Conservation (phyloP, 805 yeast genomes). For the Zygoascus flipseniorum region DNA sequence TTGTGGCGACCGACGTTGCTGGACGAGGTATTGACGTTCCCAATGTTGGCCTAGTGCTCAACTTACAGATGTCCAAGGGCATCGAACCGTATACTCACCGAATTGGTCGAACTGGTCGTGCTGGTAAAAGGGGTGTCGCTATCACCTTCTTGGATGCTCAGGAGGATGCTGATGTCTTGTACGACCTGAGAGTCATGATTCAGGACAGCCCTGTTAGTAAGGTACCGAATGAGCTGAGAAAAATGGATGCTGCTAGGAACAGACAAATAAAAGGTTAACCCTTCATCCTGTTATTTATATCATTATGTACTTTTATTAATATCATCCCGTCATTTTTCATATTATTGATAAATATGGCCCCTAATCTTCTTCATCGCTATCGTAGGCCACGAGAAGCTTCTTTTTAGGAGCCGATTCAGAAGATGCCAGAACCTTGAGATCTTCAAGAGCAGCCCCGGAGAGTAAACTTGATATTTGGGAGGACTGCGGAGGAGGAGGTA, state of each 20-base stretch:
- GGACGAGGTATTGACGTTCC: slow-evolving; percentile 95
- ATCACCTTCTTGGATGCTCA: slow-evolving; percentile 55
- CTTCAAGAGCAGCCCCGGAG: slow-evolving; percentile 1
- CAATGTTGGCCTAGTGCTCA: slow-evolving; percentile 74
- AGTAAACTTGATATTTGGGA: background rate
- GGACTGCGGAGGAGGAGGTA: background rate
- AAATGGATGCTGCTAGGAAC: slow-evolving; percentile 11
- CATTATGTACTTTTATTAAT: background rate
- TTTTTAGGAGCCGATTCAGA: background rate
- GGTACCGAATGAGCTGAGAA: slow-evolving; percentile 34
- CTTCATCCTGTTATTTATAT: background rate
- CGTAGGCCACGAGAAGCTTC: slow-evolving; percentile 2
- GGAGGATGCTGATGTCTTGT: slow-evolving; percentile 43
- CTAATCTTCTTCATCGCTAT: slow-evolving; percentile 4
- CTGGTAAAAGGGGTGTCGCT: slow-evolving; percentile 73
- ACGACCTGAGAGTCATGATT: slow-evolving; percentile 44
- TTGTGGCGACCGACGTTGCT: slow-evolving; percentile 92
- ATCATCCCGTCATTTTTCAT: no score
- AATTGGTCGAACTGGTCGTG: slow-evolving; percentile 95
- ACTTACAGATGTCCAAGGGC: slow-evolving; percentile 71
- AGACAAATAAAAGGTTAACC: slow-evolving; percentile 1
- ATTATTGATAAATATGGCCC: background rate
- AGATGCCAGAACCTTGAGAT: slow-evolving; percentile 1
- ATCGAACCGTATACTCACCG: slow-evolving; percentile 86
- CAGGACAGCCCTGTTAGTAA: slow-evolving; percentile 32